Evolutionary conservation across 257 asterid genomes (phyloP).

Genomic region (Cynanchum wilfordii): DNA sequence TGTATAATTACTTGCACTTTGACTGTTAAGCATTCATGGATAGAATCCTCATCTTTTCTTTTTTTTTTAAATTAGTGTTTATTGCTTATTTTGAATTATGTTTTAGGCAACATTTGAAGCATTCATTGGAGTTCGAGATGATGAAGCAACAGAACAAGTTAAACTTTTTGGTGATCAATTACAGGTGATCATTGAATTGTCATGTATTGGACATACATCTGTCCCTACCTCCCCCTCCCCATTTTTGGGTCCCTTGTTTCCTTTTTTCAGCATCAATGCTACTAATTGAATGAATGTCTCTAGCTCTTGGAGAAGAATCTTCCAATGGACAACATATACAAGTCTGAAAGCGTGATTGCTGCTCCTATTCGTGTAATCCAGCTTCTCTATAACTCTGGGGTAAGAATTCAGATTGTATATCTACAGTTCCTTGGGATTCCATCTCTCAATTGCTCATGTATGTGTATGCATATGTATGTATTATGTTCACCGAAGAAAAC

Average conservation of each 20-base stretch:
- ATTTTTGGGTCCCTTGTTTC: not conserved
- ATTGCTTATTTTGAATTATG: constrained; percentile 19
- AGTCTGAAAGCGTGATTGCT: constrained; percentile 71
- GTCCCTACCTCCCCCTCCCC: not conserved
- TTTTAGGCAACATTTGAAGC: constrained; percentile 95
- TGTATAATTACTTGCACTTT: not conserved
- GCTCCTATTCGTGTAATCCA: constrained; percentile 95
- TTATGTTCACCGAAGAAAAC: not conserved
- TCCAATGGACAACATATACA: constrained; percentile 74
- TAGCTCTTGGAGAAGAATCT: constrained; percentile 91
- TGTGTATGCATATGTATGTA: too few relatives aligned
- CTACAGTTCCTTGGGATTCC: not conserved
- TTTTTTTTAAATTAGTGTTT: not conserved
- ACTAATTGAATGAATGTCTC: constrained; percentile 21
- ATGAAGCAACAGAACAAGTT: constrained; percentile 80
- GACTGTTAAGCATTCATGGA: not conserved
- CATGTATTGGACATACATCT: constrained; percentile 7
- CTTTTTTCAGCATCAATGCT: constrained; percentile 9
- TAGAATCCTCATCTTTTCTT: not conserved
- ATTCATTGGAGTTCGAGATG: constrained; percentile 83
- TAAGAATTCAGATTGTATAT: constrained; percentile 27
- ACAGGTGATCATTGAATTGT: constrained; percentile 50
- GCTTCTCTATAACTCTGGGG: constrained; percentile 88
- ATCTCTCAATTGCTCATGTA: not conserved
- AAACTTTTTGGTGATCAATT: constrained; percentile 81